Base-by-base conservation (phyloP, 257 asterid species). In the Mitragyna speciosa region DNA sequence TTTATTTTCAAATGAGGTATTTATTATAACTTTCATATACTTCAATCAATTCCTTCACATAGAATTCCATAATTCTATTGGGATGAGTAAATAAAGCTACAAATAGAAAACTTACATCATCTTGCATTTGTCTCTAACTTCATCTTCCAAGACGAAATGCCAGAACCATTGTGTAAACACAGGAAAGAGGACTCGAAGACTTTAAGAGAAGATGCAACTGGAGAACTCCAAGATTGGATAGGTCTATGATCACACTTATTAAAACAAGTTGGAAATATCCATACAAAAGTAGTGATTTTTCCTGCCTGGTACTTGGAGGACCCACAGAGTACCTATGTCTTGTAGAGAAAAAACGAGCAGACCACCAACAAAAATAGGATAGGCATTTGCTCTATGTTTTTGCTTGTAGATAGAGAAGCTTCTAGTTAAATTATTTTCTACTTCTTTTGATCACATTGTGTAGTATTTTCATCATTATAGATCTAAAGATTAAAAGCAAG, bases 331-430 rank as follows among this genome's bases (percentile, higher is more conserved):
- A 56, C 49, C 43, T 39, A 73, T 82, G 79, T 72, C 97, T 96
- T 30, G 91, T 94, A 0, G 84, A 78, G 97, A 94, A 26, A 88
- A 90, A 80, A 92, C 97, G 2, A 93, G 94, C 54, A 64, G 96
- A 7, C 78, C 90, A 56, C 89, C 91, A 36, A 82, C 96, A 26
- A 81, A 75, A 26, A 83, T 87, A 79, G 93, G 96, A 87, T 16
- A 52, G 14, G 16, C 36, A 26, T 39, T 36, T 16, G 47, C 20
- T 17, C 49, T 64, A 56, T 47, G 6, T 0, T 6, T 48, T 1
- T 58, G 30, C 65, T 58, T 22, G n/a, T n/a, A n/a, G n/a, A n/a
- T n/a, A n/a, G n/a, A n/a, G n/a, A n/a, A 12, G 15, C 19, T 12
- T 45, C 61, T 47, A 52, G 1, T 1, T 77, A 74, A 12, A 65